A percentile compares a stretch with the other conserved stretches of the same genome.
Evolutionary conservation across 495 filamentous ascomycete genomes (phyloP).

Genomic region (Trichocladium uniseriatum): DNA sequence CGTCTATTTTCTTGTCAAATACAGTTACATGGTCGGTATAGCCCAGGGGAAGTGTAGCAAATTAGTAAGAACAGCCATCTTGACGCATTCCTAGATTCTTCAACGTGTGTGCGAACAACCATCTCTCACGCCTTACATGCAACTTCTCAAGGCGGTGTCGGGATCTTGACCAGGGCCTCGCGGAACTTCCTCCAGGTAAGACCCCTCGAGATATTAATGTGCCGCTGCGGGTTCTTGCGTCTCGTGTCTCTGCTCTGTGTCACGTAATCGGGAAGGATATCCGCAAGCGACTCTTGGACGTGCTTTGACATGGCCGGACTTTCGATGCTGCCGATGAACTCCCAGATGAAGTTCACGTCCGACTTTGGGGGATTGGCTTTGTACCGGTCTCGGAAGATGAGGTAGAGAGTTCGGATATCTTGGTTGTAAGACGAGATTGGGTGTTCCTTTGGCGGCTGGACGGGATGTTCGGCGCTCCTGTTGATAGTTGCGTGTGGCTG

Average conservation of each 20-base stretch:
- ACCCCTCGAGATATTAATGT: slow-evolving; percentile 9
- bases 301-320: slow-evolving; percentile 12
- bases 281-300: slow-evolving; percentile 17
- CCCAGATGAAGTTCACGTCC: slow-evolving; percentile 20
- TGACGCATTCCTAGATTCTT: too few relatives aligned
- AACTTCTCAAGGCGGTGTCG: not conserved
- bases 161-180: slow-evolving; percentile 7
- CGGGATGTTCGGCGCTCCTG: not conserved
- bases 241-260: not conserved
- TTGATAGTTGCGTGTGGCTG: not conserved
- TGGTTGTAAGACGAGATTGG: not conserved
- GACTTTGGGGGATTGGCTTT: slow-evolving; percentile 12
- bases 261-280: slow-evolving; percentile 10
- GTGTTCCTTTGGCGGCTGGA: not conserved
- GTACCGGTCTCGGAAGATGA: slow-evolving; percentile 13
- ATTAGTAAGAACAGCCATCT: too few relatives aligned
- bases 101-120: too few relatives aligned
- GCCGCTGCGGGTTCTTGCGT: not conserved
- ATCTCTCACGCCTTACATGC: too few relatives aligned
- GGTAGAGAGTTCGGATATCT: slow-evolving; percentile 13
- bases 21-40: too few relatives aligned
- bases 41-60: too few relatives aligned
- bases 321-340: slow-evolving; percentile 18
- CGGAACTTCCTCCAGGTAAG: slow-evolving; percentile 20
- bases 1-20: too few relatives aligned